Evolutionary conservation across 2,329 filamentous ascomycete species (phyloP), one percentile per base, ranked within the genome.

Genomic region (Hawksworthiomyces lignivorus): DNA sequence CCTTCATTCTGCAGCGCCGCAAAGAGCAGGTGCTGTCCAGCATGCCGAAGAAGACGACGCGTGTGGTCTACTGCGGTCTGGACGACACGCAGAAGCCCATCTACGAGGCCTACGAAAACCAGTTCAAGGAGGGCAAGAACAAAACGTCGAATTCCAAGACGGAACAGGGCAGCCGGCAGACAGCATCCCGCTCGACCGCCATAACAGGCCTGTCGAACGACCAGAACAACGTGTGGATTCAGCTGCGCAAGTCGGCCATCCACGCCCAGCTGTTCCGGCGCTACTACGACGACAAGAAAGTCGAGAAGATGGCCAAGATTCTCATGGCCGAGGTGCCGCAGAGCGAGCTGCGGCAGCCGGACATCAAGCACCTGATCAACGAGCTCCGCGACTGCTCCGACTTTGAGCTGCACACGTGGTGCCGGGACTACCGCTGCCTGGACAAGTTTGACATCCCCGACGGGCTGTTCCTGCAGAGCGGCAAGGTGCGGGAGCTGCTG

Each of bases 1-100:
- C 92, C 0, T 98, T 98, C 57, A 92, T 98, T 41, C 69, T 98
- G 3, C 87, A 94, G 48, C 78, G 92, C 7, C 90, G 92, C 65
- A 98, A 98, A 66, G 79, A 86, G 36, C 88, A 97, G 55, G 89
- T 96, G 8, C 72, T 97, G n/a, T 68, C 69, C 35, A 84, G 92
- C 55, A 73, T 98, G 49, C 89, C 92, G 0, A 69, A 72, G 39
- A 97, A 97, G 67, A 79, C 75, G 10, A 79, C 80, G 46, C 77
- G 79, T 4, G 81, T 96, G 2, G 80, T 89, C 47, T 83, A 84
- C 55, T 96, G 90, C 60, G 77, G 84, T 5, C 78, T 97, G 68
- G 84, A 83, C 22, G 66, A 73, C 3, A 68, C 71, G 0, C 92
- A 98, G 57, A 73, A 72, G 50, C 68, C 73, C 7, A 78, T 94